These are phyloP conservation scores for Blastobotrys chiropterorum DNA, from an alignment of 805 yeast genomes.

Conservation along the genomic window DNA sequence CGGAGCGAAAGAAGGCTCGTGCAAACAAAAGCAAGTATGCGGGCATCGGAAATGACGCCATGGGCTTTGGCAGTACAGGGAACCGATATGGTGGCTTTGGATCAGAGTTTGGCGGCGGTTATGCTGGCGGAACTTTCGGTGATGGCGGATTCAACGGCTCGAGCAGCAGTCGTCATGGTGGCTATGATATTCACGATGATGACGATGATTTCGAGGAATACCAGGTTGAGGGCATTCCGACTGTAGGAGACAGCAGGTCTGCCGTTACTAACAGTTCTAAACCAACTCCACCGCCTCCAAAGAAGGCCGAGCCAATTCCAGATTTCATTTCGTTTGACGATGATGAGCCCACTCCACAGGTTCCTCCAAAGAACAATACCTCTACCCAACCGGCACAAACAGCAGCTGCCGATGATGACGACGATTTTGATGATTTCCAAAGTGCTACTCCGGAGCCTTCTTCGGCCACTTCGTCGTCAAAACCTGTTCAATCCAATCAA, in stretches of 20 bases:
- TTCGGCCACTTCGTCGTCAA: conserved; percentile 13
- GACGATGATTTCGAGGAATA: conserved; percentile 37
- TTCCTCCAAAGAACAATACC: no score
- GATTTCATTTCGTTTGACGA: conserved; percentile 24
- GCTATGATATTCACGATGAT: no score
- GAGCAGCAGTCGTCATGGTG: conserved; percentile 29
- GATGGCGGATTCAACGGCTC: conserved; percentile 36
- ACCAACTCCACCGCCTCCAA: conserved; percentile 1
- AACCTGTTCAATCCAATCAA: no score
- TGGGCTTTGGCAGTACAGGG: conserved; percentile 31
- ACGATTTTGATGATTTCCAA: conserved; percentile 62
- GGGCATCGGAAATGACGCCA: conserved; percentile 60
- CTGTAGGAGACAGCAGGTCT: background rate
- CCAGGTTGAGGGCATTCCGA: conserved; percentile 27
- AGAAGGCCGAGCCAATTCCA: conserved; percentile 12
- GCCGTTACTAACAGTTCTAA: conserved; percentile 9
- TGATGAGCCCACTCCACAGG: conserved; percentile 20
- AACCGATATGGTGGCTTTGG: conserved; percentile 33
- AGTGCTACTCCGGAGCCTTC: conserved; percentile 42
- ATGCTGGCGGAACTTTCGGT: conserved; percentile 34
- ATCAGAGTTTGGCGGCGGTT: conserved; percentile 32
- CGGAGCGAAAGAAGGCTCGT: conserved; percentile 87
- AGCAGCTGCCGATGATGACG: conserved; percentile 41
- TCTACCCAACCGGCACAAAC: no score
- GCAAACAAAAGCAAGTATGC: conserved; percentile 76